Evolutionary conservation across 169 alveolate genomes (phyloP).

Genomic region (Eimeria falciformis): DNA sequence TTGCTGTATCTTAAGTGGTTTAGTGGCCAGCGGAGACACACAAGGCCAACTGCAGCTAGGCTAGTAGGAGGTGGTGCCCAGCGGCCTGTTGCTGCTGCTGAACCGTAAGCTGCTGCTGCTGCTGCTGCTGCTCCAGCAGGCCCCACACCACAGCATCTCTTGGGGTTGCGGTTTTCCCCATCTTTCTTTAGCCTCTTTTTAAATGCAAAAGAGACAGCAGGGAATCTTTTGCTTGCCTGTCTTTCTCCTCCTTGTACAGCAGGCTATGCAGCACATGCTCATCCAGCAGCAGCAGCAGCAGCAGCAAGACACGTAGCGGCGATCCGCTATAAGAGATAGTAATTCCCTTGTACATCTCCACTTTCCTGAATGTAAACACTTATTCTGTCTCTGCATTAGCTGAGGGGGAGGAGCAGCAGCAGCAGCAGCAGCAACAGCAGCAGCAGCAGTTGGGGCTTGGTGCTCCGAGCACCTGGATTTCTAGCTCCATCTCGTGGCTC

Average conservation of each 20-base stretch:
- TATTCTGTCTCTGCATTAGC: neutral
- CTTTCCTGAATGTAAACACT: too few species aligned
- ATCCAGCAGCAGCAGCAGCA: slow-evolving; percentile 16
- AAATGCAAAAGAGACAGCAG: neutral
- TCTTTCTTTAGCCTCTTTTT: neutral
- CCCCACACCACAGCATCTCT: slow-evolving; percentile 4
- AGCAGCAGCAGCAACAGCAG: slow-evolving; percentile 3
- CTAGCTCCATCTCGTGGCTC: neutral
- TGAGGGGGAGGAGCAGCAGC: neutral
- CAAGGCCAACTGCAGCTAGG: too few species aligned
- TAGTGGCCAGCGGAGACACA: too few species aligned
- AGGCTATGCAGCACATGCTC: neutral
- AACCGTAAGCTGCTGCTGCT: neutral
- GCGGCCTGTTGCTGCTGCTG: slow-evolving; percentile 33
- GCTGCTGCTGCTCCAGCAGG: neutral
- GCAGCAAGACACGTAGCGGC: neutral
- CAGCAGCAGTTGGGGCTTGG: neutral
- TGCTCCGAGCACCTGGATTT: neutral
- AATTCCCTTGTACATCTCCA: neutral
- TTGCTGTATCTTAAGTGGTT: too few species aligned
- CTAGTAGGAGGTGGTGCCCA: too few species aligned
- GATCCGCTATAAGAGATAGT: neutral
- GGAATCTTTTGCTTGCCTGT: neutral
- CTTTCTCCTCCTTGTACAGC: neutral
- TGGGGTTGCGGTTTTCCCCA: neutral